Evolutionary conservation across 768 basidiomycete genomes (phyloP).

Genomic region (Heimioporus sp.): DNA sequence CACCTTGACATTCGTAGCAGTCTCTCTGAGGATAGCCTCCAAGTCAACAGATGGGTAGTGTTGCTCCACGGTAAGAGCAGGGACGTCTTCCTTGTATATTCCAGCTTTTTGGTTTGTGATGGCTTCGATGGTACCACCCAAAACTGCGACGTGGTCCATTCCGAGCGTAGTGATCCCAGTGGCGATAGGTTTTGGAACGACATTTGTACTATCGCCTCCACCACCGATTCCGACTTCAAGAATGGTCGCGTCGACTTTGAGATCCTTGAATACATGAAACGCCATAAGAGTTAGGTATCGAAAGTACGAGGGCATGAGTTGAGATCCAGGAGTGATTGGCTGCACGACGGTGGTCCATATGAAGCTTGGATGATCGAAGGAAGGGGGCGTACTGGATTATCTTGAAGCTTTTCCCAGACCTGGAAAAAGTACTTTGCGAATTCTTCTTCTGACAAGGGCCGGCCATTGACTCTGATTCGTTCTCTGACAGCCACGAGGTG

Average conservation of each 20-base stretch:
- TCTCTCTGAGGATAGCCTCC: slow-evolving; percentile 61
- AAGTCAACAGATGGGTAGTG: slow-evolving; percentile 69
- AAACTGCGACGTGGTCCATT: slow-evolving; percentile 83
- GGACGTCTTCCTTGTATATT: slow-evolving; percentile 91
- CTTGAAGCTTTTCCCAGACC: slow-evolving; percentile 86
- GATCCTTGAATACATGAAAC: slow-evolving; percentile 81
- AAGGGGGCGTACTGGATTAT: slow-evolving; percentile 49
- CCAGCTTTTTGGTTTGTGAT: slow-evolving; percentile 97
- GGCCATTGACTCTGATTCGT: slow-evolving; percentile 90
- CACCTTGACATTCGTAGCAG: slow-evolving; percentile 68
- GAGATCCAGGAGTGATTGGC: slow-evolving; percentile 48
- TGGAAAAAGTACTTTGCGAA: slow-evolving; percentile 95
- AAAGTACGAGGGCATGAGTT: slow-evolving; percentile 89
- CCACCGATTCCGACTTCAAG: slow-evolving; percentile 98
- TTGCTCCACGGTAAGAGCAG: slow-evolving; percentile 83
- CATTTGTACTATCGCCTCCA: slow-evolving; percentile 91
- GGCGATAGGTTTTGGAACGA: slow-evolving; percentile 86
- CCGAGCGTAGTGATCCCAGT: slow-evolving; percentile 91
- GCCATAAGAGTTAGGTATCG: slow-evolving; percentile 90
- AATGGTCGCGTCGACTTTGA: slow-evolving; percentile 85
- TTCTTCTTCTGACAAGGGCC: slow-evolving; percentile 80
- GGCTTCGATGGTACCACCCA: slow-evolving; percentile 85
- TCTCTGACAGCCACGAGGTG: slow-evolving; percentile 96
- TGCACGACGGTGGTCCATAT: slow-evolving; percentile 32
- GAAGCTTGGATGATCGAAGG: background rate